Evolutionary conservation across 805 yeast species (phyloP).

Genomic region (Yarrowia sp.): DNA sequence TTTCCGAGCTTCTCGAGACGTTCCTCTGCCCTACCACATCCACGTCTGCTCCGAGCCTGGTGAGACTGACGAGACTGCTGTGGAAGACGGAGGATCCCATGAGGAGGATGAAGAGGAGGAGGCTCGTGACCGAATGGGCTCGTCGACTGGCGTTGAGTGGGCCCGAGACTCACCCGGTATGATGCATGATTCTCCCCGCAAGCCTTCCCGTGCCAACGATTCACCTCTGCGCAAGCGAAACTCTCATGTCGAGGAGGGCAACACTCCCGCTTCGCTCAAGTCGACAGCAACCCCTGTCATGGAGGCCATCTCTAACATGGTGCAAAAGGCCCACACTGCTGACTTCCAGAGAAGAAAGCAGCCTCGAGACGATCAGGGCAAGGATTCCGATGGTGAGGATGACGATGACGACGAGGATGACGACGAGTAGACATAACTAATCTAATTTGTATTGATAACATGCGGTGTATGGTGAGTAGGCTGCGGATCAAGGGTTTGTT

Average conservation of each 20-base stretch:
- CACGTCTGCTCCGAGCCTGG: constrained; percentile 32
- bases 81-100: neutral
- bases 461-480: no score
- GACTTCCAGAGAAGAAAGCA: constrained; percentile 36
- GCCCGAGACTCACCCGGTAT: neutral
- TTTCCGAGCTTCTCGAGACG: constrained; percentile 82
- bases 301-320: constrained; percentile 31
- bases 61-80: constrained; percentile 13
- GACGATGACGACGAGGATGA: constrained; percentile 31
- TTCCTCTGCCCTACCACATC: constrained; percentile 75
- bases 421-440: neutral
- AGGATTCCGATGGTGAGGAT: constrained; percentile 38
- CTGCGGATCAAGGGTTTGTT: no score
- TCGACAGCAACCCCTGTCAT: constrained; percentile 29
- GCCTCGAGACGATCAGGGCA: constrained; percentile 33
- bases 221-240: constrained; percentile 3
- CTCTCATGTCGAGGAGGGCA: constrained; percentile 4
- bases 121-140: neutral
- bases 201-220: neutral
- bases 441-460: no score
- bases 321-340: constrained; percentile 34
- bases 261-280: constrained; percentile 1
- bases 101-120: constrained; percentile 2
- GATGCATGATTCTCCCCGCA: neutral
- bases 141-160: constrained; percentile 6